A percentile compares a stretch with the other conserved stretches of the same genome.
Evolutionary conservation across 2,329 filamentous ascomycete species (phyloP).

Genomic region (Aspergillus vadensis): DNA sequence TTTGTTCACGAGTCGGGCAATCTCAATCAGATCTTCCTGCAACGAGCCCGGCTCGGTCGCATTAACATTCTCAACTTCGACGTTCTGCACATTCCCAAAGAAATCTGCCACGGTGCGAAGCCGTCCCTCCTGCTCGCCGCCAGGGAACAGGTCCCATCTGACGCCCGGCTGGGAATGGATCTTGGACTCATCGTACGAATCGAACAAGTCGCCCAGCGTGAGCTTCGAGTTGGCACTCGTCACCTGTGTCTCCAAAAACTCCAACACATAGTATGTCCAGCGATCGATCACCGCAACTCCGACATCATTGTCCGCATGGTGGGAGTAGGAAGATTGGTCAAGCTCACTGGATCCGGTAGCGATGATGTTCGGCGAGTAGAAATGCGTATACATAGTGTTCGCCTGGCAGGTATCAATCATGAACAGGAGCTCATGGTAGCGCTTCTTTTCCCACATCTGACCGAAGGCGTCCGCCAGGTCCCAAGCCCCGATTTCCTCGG

Average conservation of each 20-base stretch:
- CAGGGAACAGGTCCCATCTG: slow-evolving; percentile 91
- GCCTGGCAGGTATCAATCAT: slow-evolving; percentile 99
- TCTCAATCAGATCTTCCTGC: slow-evolving; percentile 72
- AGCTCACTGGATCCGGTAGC: slow-evolving; percentile 95
- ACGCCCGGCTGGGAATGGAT: slow-evolving; percentile 93
- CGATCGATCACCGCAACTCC: slow-evolving; percentile 97
- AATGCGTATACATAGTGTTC: slow-evolving; percentile 98
- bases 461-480: slow-evolving; percentile 96
- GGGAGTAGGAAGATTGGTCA: slow-evolving; percentile 94
- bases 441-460: slow-evolving; percentile 99
- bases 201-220: slow-evolving; percentile 90
- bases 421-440: slow-evolving; percentile 97
- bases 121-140: slow-evolving; percentile 75
- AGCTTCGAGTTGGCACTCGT: slow-evolving; percentile 82
- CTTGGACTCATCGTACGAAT: slow-evolving; percentile 91
- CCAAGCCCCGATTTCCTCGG: slow-evolving; percentile 94
- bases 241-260: slow-evolving; percentile 91
- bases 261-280: slow-evolving; percentile 97
- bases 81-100: slow-evolving; percentile 96
- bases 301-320: slow-evolving; percentile 97
- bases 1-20: slow-evolving; percentile 63
- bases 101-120: slow-evolving; percentile 90
- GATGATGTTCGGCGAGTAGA: slow-evolving; percentile 97
- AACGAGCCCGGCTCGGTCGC: slow-evolving; percentile 54
- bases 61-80: slow-evolving; percentile 74